Base-by-base conservation (phyloP, 148 eudicot genomes). In the Polygonum aviculare region DNA sequence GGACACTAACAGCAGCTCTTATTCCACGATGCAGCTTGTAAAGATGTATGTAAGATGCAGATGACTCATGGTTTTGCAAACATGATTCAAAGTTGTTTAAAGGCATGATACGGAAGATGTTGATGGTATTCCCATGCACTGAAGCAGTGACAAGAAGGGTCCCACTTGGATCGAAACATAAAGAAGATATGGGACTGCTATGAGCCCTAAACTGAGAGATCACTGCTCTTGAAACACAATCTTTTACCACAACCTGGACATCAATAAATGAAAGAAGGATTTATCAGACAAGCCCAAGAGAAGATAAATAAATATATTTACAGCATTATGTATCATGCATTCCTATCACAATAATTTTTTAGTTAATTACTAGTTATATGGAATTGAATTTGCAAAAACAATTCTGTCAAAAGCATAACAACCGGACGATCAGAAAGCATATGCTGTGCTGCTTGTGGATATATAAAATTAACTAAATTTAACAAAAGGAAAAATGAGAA, bases 121-220 rank as follows among this genome's bases (percentile, higher is more conserved):
- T 95, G 50, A 95, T 88, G 80, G 93, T 95, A 77, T 95, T 92
- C 69, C 99, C 99, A 82, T 91, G 86, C 67, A 91, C 81, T 52
- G 99, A 95, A 72, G 99, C 97, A 69, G 99, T 92, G 73, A 92
- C 96, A 79, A 95, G 83, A 77, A 95, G 97, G 54, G 99, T 95
- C 74, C 96, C 99, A 81, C 99, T 95, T 33, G 97, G 99, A 79
- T 95, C 99, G 85, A 95, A 95, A 78, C 97, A 95, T 36, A 95
- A 82, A 51, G 96, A 94, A 84, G 96, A 92, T 74, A 95, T 87
- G 33, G 97, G 96, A 84, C 99, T 95, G 22, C 93, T 81, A 78
- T 95, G 99, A 79, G 99, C 99, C 84, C 90, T 90, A 80, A 95
- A 95, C 73, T 95, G 99, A 47, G 97, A 88, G 49, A 95, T 81